phyloP scores from a whole-genome alignment of 805 yeast species.

The Pichia paraexigua region DNA sequence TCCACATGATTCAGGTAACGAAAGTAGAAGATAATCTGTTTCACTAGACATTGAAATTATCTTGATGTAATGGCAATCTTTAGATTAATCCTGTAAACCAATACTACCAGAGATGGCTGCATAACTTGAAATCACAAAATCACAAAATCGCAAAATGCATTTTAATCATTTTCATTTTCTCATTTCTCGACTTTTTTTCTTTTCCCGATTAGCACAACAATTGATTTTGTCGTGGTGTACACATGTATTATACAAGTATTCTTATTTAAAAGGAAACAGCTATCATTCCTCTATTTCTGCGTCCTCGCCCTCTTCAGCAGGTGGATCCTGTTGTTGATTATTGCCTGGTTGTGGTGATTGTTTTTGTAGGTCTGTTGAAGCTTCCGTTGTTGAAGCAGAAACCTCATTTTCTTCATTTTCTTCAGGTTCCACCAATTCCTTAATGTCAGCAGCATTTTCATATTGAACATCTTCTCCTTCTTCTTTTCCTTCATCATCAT shows the following conservation, averaged over 20 bases:
- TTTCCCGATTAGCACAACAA: neutral
- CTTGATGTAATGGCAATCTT: neutral
- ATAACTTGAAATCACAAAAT: neutral
- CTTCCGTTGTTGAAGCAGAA: neutral
- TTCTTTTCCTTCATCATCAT: slow-evolving; percentile 5
- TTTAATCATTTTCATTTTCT: neutral
- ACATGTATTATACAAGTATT: neutral
- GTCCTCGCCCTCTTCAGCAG: neutral
- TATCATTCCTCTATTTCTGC: slow-evolving; percentile 4
- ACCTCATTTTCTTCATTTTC: neutral
- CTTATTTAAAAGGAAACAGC: too few species aligned
- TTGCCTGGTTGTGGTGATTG: neutral
- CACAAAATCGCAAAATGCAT: neutral
- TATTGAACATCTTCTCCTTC: slow-evolving; percentile 5
- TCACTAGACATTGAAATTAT: slow-evolving; percentile 15
- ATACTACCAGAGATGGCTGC: neutral
- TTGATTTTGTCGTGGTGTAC: slow-evolving; percentile 3
- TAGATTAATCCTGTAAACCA: neutral
- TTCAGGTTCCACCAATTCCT: neutral
- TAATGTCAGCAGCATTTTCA: neutral
- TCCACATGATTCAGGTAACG: slow-evolving; percentile 25
- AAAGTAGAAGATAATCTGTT: slow-evolving; percentile 22
- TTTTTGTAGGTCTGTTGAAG: neutral
- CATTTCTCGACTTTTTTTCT: neutral
- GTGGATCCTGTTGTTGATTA: neutral